A percentile compares a stretch with the other conserved stretches of the same genome.
phyloP scores from a whole-genome alignment of 345 rosid species.

The Fremontodendron californicum region DNA sequence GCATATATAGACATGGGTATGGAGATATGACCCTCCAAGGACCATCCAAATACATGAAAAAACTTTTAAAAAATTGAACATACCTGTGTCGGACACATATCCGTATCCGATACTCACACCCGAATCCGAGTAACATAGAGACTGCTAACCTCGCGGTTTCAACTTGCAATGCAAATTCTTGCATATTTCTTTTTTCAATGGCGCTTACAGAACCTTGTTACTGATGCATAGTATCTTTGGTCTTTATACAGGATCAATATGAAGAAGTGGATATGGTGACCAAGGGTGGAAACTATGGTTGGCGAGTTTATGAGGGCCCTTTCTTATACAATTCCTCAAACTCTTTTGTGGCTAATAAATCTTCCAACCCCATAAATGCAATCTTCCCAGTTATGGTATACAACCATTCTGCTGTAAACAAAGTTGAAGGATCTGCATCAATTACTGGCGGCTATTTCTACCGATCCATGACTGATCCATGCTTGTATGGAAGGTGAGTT shows the following conservation, averaged over 20 bases:
- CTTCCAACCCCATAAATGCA: slow-evolving; percentile 28
- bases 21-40: no score
- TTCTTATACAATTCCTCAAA: slow-evolving; percentile 24
- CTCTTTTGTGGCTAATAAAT: slow-evolving; percentile 35
- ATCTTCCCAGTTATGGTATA: slow-evolving; percentile 57
- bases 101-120: no score
- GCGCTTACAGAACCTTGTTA: neutral
- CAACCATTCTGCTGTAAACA: slow-evolving; percentile 43
- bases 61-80: no score
- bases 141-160: no score
- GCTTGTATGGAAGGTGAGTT: slow-evolving; percentile 48
- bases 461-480: slow-evolving; percentile 50
- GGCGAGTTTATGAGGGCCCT: slow-evolving; percentile 50
- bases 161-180: neutral
- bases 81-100: no score
- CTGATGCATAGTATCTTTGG: neutral
- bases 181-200: neutral
- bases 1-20: no score
- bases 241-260: slow-evolving; percentile 34
- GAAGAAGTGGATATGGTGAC: slow-evolving; percentile 55
- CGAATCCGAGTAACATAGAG: no score
- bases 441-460: slow-evolving; percentile 52
- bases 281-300: slow-evolving; percentile 56
- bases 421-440: slow-evolving; percentile 41
- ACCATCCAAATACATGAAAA: no score